phyloP scores from a whole-genome alignment of 1,139 yeast genomes.

The Suhomyces chickasaworum region DNA sequence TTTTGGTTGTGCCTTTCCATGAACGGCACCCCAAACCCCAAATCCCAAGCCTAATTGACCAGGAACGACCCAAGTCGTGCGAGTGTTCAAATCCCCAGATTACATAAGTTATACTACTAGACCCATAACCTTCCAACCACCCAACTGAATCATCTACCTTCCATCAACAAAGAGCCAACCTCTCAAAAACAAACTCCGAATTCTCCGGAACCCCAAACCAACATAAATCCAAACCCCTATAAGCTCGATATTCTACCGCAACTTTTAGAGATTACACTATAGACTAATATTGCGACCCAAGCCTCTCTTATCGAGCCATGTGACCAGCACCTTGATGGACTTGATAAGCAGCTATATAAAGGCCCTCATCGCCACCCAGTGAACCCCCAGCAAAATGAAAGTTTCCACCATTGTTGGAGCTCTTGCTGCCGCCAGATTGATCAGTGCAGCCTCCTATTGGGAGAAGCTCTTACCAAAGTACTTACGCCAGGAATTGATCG shows the following conservation, averaged over 20 bases:
- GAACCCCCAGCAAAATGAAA: constrained; percentile 4
- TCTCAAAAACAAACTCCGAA: no score
- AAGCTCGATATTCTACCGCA: no score
- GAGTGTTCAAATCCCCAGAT: no score
- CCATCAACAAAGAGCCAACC: no score
- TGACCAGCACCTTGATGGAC: neutral
- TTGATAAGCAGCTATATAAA: constrained; percentile 1
- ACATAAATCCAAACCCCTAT: no score
- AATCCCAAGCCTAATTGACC: no score
- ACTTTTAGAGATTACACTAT: no score
- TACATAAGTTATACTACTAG: no score
- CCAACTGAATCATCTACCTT: no score
- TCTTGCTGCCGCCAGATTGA: constrained; percentile 5
- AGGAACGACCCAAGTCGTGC: no score
- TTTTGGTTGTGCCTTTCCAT: neutral
- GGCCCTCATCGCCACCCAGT: neutral
- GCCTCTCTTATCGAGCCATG: neutral
- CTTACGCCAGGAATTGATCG: neutral
- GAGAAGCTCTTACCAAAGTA: constrained; percentile 7
- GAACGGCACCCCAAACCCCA: neutral
- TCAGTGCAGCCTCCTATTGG: constrained; percentile 8
- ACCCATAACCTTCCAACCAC: no score
- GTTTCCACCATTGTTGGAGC: constrained; percentile 2
- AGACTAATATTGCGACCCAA: neutral
- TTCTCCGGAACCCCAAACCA: no score